phyloP scores from a whole-genome alignment of 148 eudicot species.

The Persicaria tinctoria region DNA sequence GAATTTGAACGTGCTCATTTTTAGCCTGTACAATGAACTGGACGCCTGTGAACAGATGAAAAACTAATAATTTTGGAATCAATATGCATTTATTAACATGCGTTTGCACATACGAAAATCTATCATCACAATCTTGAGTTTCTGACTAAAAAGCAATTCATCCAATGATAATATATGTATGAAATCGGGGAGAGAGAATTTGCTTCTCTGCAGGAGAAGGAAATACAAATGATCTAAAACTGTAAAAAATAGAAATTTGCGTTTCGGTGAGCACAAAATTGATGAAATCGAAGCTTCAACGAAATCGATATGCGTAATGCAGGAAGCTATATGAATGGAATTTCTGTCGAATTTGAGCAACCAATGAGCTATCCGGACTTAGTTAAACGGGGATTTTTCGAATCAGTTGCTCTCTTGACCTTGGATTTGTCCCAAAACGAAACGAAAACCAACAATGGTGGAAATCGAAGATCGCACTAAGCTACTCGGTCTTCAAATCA shows the following conservation, averaged over 20 bases:
- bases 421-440: neutral
- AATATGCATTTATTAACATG: too few relatives aligned
- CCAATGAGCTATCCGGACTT: neutral
- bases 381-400: neutral
- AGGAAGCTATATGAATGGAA: neutral
- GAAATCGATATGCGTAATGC: neutral
- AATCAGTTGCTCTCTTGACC: neutral
- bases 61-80: neutral
- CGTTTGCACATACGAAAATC: too few relatives aligned
- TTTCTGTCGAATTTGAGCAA: neutral
- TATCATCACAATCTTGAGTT: neutral
- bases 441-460: neutral
- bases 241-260: too few relatives aligned
- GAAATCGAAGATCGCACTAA: too few relatives aligned
- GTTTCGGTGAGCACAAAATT: too few relatives aligned
- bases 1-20: slow-evolving; percentile 47
- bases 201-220: neutral
- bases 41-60: too few relatives aligned
- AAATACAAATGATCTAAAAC: neutral
- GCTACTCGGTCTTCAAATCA: too few relatives aligned
- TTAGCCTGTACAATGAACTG: neutral
- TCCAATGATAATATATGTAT: neutral
- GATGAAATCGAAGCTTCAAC: neutral
- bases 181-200: neutral
- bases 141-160: neutral